phyloP scores from a whole-genome alignment of 2,329 filamentous ascomycete species.

The Fusarium guadeloupense region DNA sequence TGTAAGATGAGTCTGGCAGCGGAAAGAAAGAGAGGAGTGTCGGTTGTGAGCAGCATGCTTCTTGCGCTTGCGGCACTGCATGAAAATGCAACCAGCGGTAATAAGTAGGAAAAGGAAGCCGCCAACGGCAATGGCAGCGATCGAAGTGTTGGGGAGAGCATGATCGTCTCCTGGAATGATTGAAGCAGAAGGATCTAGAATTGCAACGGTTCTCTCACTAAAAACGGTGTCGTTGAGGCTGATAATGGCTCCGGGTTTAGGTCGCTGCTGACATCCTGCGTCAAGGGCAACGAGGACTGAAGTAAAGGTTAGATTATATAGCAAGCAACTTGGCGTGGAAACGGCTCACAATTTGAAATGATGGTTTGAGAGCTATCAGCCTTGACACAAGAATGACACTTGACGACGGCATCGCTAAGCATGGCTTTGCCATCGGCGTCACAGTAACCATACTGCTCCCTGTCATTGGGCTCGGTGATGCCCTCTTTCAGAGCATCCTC shows the following conservation, averaged over 20 bases:
- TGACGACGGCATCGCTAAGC: conserved; percentile 45
- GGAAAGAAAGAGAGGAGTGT: conserved; percentile 60
- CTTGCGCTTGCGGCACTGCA: conserved; percentile 57
- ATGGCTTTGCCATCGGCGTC: conserved; percentile 51
- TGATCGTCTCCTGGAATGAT: conserved; percentile 12
- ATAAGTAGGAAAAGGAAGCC: conserved; percentile 51
- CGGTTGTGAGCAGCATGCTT: conserved; percentile 43
- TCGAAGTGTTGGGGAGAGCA: conserved; percentile 50
- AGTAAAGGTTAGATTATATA: neutral
- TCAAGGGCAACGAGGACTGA: conserved; percentile 61
- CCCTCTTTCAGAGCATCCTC: conserved; percentile 52
- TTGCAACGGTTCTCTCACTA: conserved; percentile 44
- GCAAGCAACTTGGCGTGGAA: neutral
- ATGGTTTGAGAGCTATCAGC: conserved; percentile 54
- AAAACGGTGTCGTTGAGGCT: conserved; percentile 59
- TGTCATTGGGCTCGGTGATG: conserved; percentile 47
- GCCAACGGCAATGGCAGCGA: conserved; percentile 57
- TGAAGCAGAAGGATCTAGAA: conserved; percentile 47
- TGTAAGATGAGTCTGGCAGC: conserved; percentile 55
- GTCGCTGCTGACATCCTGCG: conserved; percentile 61
- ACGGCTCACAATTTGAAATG: conserved; percentile 59
- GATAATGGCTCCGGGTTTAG: conserved; percentile 49
- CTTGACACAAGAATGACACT: conserved; percentile 58
- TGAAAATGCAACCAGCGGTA: conserved; percentile 52
- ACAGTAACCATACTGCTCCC: conserved; percentile 59